Evolutionary conservation across 176 grass and related monocot genomes (phyloP), one percentile per base, ranked within the genome.

Genomic region (Triticum timopheevii): DNA sequence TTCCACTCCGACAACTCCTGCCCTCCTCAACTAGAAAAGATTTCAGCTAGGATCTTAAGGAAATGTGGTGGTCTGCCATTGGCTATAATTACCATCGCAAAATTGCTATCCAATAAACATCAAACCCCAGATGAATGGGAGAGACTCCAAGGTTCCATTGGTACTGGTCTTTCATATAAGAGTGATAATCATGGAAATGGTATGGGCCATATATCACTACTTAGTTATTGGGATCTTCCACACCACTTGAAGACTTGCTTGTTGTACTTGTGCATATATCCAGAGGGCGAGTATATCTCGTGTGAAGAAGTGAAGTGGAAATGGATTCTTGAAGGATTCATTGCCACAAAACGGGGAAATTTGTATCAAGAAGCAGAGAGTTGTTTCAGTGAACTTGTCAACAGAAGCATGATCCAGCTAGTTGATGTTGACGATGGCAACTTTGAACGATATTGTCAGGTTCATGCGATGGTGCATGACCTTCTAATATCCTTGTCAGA

Each of bases 301-400:
- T 62, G 58, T 16, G 56, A 63, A 25, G 20, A 63, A 16, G 23
- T 79, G 34, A 62, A 13, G 25, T 79, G 56, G 77, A 79, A 25
- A 63, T 79, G 77, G 77, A 63, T 79, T 40, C 34, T 58, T 13
- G 77, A 79, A 79, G 77, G 77, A 39, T 79, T 79, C 33, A 13
- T 79, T 10, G 33, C 33, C 16, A 34, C 33, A 5, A 58, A 40
- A 13, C 13, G 56, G 77, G 33, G 56, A 40, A 24, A 36, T 61
- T 24, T 27, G 5, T 58, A 79, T 24, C 34, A 79, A 5, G 34
- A 16, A 79, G 77, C 77, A 27, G 34, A 63, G 56, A 39, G 13
- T 22, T 79, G 25, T 39, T 39, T 79, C n/a, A 79, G 40, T 40
- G 77, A 79, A n/a, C 77, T 79, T 79, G 58, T 79, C 4, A 79